Evolutionary conservation across 129 eudicot genomes (phyloP).

Genomic region (Rutidosis leptorrhynchoides): DNA sequence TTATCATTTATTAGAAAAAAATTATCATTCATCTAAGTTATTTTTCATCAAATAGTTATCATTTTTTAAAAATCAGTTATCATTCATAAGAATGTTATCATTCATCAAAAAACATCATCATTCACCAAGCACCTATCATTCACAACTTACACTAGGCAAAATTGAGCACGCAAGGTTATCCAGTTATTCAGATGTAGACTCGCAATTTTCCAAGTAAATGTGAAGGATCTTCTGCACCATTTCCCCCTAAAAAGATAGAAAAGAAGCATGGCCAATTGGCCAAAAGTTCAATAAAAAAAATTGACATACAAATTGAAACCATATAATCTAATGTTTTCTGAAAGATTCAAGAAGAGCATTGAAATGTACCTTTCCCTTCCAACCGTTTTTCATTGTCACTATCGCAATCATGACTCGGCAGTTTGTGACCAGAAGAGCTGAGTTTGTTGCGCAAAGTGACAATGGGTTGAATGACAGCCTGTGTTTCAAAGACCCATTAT

Average conservation of each 20-base stretch:
- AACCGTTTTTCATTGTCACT: slow-evolving; percentile 36
- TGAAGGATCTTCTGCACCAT: slow-evolving; percentile 63
- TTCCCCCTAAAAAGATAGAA: slow-evolving; percentile 55
- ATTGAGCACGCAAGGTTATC: slow-evolving; percentile 68
- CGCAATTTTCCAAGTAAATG: slow-evolving; percentile 65
- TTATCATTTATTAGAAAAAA: too few species aligned
- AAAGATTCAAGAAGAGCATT: slow-evolving; percentile 11
- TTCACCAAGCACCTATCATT: too few species aligned
- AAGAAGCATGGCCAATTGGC: slow-evolving; percentile 9
- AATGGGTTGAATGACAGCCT: slow-evolving; percentile 32
- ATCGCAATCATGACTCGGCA: slow-evolving; percentile 52
- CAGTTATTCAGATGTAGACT: slow-evolving; percentile 49
- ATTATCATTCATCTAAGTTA: too few species aligned
- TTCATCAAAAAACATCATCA: too few species aligned
- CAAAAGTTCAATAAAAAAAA: slow-evolving; percentile 11
- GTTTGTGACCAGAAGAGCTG: slow-evolving; percentile 49
- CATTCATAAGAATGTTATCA: too few species aligned
- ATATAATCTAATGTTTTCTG: neutral
- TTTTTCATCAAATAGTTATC: too few species aligned
- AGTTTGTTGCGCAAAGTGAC: slow-evolving; percentile 50
- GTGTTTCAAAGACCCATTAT: too few species aligned
- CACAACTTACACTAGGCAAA: too few species aligned
- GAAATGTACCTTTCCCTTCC: slow-evolving; percentile 56
- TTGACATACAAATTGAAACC: slow-evolving; percentile 10
- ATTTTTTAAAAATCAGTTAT: too few species aligned